Conservation (phyloP, 768 basidiomycete species). For the Amanita muscaria region DNA sequence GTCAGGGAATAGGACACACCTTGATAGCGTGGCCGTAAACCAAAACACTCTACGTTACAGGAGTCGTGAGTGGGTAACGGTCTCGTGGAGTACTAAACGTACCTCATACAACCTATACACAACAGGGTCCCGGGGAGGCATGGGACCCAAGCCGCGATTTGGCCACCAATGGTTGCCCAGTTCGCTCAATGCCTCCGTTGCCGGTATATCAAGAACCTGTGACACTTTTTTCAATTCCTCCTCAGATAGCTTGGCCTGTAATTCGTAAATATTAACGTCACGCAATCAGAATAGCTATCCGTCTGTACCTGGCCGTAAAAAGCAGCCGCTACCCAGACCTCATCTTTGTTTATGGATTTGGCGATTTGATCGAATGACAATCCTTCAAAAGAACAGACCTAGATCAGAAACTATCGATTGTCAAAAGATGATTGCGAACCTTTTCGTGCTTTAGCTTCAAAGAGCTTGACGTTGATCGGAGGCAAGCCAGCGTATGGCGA, state of each 20-base stretch:
- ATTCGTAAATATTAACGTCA: not conserved
- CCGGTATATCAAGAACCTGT: slow-evolving; percentile 38
- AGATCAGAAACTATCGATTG: not conserved
- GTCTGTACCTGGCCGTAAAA: slow-evolving; percentile 67
- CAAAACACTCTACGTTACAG: slow-evolving; percentile 41
- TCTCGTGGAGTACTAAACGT: not conserved
- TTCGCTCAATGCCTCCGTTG: slow-evolving; percentile 28
- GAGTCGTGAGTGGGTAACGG: not conserved
- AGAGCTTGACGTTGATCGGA: slow-evolving; percentile 37
- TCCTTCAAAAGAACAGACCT: slow-evolving; percentile 26
- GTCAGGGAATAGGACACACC: slow-evolving; percentile 27
- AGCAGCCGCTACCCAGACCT: slow-evolving; percentile 75
- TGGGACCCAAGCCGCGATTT: slow-evolving; percentile 57
- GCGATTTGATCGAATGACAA: slow-evolving; percentile 65
- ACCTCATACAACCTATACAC: slow-evolving; percentile 81
- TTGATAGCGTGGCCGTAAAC: slow-evolving; percentile 80
- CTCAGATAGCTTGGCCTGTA: slow-evolving; percentile 56
- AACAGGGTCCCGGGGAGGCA: slow-evolving; percentile 71
- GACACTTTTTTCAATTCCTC: slow-evolving; percentile 52
- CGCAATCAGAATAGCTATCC: not conserved
- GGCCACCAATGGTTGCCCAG: slow-evolving; percentile 70
- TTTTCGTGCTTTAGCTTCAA: slow-evolving; percentile 62
- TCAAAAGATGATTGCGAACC: slow-evolving; percentile 29
- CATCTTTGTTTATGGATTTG: slow-evolving; percentile 57
- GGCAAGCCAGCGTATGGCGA: slow-evolving; percentile 44